These are phyloP conservation scores for Haematococcus lacustris DNA, from an alignment of 139 green algal species.

Conservation along the genomic window DNA sequence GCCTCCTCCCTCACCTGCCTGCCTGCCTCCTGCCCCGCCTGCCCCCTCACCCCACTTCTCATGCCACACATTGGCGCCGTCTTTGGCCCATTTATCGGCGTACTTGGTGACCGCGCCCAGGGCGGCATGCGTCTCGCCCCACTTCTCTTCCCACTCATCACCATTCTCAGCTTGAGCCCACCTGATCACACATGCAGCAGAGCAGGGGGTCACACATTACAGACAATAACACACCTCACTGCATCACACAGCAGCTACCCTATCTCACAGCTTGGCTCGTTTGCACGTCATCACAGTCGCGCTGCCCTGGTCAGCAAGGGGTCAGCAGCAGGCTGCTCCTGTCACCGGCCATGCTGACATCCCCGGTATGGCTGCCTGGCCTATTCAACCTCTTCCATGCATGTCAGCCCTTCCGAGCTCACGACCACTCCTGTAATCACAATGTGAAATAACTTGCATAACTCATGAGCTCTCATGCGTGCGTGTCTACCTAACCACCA, in stretches of 20 bases:
- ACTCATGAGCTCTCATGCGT: too few relatives aligned
- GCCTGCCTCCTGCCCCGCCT: too few relatives aligned
- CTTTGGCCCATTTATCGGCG: slow-evolving; percentile 80
- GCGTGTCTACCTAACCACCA: too few relatives aligned
- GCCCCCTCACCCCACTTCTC: slow-evolving; percentile 73
- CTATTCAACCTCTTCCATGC: too few relatives aligned
- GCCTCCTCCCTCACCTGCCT: too few relatives aligned
- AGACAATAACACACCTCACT: neutral
- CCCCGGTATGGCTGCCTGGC: neutral
- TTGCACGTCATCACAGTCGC: neutral
- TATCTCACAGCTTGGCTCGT: too few relatives aligned
- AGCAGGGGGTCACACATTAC: neutral
- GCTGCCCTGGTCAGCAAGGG: neutral
- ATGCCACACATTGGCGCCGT: slow-evolving; percentile 73
- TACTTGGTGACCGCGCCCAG: slow-evolving; percentile 64
- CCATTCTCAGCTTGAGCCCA: slow-evolving; percentile 27
- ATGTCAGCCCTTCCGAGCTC: too few relatives aligned
- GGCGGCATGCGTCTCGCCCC: slow-evolving; percentile 66
- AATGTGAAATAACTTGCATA: too few relatives aligned
- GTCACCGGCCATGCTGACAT: slow-evolving; percentile 41
- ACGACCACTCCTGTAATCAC: too few relatives aligned
- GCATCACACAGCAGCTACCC: too few relatives aligned
- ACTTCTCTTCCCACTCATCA: slow-evolving; percentile 88
- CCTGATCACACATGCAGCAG: slow-evolving; percentile 4
- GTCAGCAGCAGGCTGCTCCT: neutral